Conservation (phyloP, 164 flowering plant genomes). For the Akebia trifoliata region DNA sequence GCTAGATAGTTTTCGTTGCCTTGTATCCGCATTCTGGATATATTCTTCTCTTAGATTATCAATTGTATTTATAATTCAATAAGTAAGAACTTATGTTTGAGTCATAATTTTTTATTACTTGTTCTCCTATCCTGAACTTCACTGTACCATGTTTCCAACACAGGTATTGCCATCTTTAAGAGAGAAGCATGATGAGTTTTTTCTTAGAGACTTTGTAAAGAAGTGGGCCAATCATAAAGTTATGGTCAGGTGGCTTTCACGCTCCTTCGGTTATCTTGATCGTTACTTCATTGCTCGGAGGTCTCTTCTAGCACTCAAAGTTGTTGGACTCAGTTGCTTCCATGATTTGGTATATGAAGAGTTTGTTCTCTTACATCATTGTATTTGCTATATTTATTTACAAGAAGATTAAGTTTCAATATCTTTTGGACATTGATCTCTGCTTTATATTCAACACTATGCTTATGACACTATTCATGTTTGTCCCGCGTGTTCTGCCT, state of each 20-base stretch:
- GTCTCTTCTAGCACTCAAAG: constrained; percentile 76
- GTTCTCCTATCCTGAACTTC: neutral
- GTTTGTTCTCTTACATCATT: neutral
- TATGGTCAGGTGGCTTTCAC: constrained; percentile 95
- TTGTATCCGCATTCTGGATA: too few species aligned
- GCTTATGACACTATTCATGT: too few species aligned
- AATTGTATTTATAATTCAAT: too few species aligned
- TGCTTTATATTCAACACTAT: too few species aligned
- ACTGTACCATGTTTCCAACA: neutral
- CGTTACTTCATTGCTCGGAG: constrained; percentile 86
- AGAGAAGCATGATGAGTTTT: constrained; percentile 91
- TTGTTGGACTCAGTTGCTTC: constrained; percentile 93
- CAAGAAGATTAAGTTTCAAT: too few species aligned
- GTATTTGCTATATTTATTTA: neutral
- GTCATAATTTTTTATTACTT: too few species aligned
- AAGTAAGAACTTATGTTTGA: too few species aligned
- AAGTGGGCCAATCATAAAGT: constrained; percentile 95
- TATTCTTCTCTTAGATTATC: too few species aligned
- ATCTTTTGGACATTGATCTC: too few species aligned
- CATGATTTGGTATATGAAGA: constrained; percentile 60
- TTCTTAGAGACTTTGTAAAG: constrained; percentile 90
- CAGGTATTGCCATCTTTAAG: constrained; percentile 86
- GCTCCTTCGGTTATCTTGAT: constrained; percentile 87
- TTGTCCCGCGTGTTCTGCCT: too few species aligned
- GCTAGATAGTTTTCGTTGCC: too few species aligned